Conservation (phyloP, 495 filamentous ascomycete genomes). For the Aspergillus steynii region DNA sequence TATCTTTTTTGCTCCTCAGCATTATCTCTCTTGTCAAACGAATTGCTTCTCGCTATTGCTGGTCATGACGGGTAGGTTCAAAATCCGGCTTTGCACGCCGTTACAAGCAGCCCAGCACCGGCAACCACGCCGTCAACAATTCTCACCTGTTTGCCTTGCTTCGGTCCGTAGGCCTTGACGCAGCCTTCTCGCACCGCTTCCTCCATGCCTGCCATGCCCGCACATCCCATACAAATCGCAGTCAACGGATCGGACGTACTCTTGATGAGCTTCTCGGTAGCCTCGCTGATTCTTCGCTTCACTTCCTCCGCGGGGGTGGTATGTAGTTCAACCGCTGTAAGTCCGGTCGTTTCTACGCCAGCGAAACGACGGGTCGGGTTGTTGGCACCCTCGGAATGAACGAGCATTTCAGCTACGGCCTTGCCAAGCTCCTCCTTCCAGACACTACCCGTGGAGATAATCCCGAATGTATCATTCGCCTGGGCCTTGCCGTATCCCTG, state of each 20-base stretch:
- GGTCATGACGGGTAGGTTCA: conserved; percentile 9
- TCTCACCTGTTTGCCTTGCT: conserved; percentile 58
- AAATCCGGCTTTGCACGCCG: conserved; percentile 43
- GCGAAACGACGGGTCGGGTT: conserved; percentile 53
- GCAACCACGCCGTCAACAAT: conserved; percentile 86
- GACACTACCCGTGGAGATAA: conserved; percentile 81
- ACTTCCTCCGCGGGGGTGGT: conserved; percentile 65
- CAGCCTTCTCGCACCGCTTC: conserved; percentile 73
- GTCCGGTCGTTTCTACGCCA: conserved; percentile 80
- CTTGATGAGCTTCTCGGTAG: conserved; percentile 62
- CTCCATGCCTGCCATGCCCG: conserved; percentile 90
- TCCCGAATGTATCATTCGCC: conserved; percentile 68
- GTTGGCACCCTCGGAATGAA: conserved; percentile 41
- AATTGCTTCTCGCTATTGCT: neutral
- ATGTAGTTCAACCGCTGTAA: conserved; percentile 82
- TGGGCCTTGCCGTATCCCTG: conserved; percentile 30
- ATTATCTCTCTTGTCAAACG: neutral
- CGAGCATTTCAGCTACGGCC: conserved; percentile 57
- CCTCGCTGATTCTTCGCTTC: conserved; percentile 63
- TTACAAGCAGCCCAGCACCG: conserved; percentile 66
- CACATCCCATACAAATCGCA: conserved; percentile 72
- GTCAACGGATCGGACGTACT: conserved; percentile 41
- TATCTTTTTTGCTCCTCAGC: too few relatives aligned
- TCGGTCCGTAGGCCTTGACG: conserved; percentile 59
- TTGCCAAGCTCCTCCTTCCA: conserved; percentile 73